A percentile compares a stretch with the other conserved stretches of the same genome.
These are phyloP conservation scores for Fusarium coffeatum DNA, from an alignment of 2,329 filamentous ascomycete species.

Conservation along the genomic window DNA sequence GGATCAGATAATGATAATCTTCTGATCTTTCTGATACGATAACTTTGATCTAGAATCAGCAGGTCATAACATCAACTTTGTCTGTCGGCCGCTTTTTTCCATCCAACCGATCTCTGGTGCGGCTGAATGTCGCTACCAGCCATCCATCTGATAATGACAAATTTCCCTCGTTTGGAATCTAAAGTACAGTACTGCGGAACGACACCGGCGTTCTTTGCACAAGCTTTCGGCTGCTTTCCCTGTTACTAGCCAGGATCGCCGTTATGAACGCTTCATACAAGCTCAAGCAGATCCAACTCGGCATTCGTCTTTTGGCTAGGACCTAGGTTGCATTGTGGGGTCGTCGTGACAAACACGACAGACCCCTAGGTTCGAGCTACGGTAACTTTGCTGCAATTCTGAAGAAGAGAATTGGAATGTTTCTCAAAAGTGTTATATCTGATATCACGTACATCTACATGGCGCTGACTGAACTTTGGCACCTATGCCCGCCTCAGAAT, in stretches of 20 bases:
- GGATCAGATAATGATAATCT: constrained; percentile 29
- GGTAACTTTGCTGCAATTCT: not conserved
- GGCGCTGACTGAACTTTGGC: not conserved
- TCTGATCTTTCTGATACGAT: constrained; percentile 38
- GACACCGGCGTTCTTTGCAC: not conserved
- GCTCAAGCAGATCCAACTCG: constrained; percentile 2
- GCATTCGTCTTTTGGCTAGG: constrained; percentile 6
- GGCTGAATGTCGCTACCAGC: constrained; percentile 21
- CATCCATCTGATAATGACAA: constrained; percentile 14
- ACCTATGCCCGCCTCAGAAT: not conserved
- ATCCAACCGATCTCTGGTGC: constrained; percentile 4
- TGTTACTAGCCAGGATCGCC: not conserved
- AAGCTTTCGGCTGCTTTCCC: not conserved
- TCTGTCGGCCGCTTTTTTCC: not conserved
- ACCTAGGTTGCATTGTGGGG: constrained; percentile 22
- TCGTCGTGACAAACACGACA: not conserved
- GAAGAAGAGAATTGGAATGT: not conserved
- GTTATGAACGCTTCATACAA: not conserved
- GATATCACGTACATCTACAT: not conserved
- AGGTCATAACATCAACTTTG: constrained; percentile 1
- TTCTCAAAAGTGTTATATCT: not conserved
- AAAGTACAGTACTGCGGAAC: not conserved
- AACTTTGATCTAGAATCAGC: constrained; percentile 31
- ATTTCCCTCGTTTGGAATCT: constrained; percentile 7
- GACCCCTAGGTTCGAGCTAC: not conserved